phyloP scores from a whole-genome alignment of 768 basidiomycete genomes.

The Asterophora lycoperdoides region DNA sequence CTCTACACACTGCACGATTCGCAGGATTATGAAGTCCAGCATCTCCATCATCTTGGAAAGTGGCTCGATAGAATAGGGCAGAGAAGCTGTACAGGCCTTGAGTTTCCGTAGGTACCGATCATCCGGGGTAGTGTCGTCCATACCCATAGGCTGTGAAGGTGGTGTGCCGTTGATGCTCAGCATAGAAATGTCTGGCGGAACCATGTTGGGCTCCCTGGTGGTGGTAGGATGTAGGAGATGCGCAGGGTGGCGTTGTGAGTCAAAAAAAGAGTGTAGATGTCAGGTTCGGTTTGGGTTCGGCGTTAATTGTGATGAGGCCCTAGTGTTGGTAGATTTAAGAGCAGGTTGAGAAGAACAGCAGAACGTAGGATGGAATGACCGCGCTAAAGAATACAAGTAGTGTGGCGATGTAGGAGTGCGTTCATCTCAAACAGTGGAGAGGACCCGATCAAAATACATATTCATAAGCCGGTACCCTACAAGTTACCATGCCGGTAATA shows the following conservation, averaged over 20 bases:
- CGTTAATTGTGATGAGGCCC: background rate
- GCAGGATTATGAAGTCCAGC: slow-evolving; percentile 67
- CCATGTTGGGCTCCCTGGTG: slow-evolving; percentile 23
- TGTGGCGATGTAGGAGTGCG: background rate
- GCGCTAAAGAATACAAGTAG: too few species aligned
- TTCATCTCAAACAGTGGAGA: background rate
- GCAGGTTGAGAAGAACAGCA: background rate
- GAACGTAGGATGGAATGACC: background rate
- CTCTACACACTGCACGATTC: slow-evolving; percentile 68
- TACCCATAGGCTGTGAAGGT: slow-evolving; percentile 14
- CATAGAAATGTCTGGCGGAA: slow-evolving; percentile 45
- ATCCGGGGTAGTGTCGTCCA: slow-evolving; percentile 24
- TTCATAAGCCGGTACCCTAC: background rate
- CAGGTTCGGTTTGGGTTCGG: background rate
- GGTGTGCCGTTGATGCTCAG: slow-evolving; percentile 38
- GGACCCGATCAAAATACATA: background rate
- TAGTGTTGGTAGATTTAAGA: too few species aligned
- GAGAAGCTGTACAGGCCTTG: slow-evolving; percentile 53
- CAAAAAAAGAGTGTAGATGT: background rate
- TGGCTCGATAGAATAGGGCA: slow-evolving; percentile 78
- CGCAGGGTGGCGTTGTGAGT: slow-evolving; percentile 9
- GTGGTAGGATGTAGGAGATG: background rate
- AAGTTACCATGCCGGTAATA: background rate
- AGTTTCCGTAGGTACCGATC: slow-evolving; percentile 56
- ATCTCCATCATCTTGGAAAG: slow-evolving; percentile 71